Base-by-base conservation (phyloP, 768 basidiomycete genomes). In the Candolleomyces eurysporus region DNA sequence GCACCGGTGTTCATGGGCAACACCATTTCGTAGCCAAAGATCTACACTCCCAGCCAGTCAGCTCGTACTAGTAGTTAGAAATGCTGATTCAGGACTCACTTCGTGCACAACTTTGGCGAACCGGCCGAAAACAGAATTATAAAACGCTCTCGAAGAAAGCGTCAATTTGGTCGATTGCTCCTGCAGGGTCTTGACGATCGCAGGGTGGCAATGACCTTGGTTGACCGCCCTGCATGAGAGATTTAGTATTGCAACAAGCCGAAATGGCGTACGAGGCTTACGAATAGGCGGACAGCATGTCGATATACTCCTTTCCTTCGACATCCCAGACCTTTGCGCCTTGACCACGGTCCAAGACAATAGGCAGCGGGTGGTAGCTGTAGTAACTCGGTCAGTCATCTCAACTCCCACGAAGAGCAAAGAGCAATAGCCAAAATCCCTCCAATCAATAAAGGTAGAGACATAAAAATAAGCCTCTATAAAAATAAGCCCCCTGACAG, bases 1-100 rank as follows among this genome's bases (percentile, higher is more conserved):
- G 95, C 95, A 50, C 96, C 96, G 0, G 96, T 98, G 82, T 99
- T 99, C 95, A 98, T 97, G 22, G 96, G 96, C 9, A 98, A 80
- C 2, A 97, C 94, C 88, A 94, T 95, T 64, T 96, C 96, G 73
- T 91, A 98, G 13, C 89, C 89, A 69, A 96, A 94, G 76, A 91
- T 84, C 61, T 85, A 77, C 1, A 90, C 93, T 61, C 98, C 80
- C 72, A 86, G 84, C 77, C 91, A 82, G 1, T 14, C 11, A 13
- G 39, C 39, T n/a, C 32, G 5, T 5, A 22, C 49, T 46, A 14
- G 1, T 46, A 13, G 45, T 17, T 11, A 7, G 16, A 14, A 1
- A 17, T 11, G 17, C 42, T 13, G 45, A 17, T 1, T 46, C 6
- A 14, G 14, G 13, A 46, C 58, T 17, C 14, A 61, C 60, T 43